These are phyloP conservation scores for Amylocarpus encephaloides DNA, from an alignment of 2,329 filamentous ascomycete species.

Conservation along the genomic window DNA sequence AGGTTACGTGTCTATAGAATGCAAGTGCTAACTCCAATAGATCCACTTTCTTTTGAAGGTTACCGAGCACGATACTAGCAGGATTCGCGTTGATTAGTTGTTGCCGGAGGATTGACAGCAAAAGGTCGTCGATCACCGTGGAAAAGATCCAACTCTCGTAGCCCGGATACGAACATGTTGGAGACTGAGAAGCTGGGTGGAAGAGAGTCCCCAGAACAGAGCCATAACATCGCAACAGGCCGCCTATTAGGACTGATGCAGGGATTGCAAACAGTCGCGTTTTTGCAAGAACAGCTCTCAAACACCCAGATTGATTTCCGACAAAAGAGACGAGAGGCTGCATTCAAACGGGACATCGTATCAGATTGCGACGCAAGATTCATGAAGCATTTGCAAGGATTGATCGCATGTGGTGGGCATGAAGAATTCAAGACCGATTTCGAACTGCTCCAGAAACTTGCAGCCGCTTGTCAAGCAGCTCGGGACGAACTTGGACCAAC, in stretches of 20 bases:
- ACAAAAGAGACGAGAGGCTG: conserved; percentile 21
- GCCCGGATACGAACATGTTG: background rate
- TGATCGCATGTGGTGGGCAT: conserved; percentile 15
- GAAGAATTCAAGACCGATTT: conserved; percentile 8
- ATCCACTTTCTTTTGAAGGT: too few relatives aligned
- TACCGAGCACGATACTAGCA: too few relatives aligned
- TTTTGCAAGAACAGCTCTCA: conserved; percentile 13
- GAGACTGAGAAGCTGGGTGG: background rate
- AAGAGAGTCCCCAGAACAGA: background rate
- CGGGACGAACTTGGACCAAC: conserved; percentile 21
- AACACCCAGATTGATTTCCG: conserved; percentile 17
- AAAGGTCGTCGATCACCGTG: background rate
- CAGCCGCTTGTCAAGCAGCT: conserved; percentile 17
- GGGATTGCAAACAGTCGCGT: conserved; percentile 8
- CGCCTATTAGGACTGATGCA: conserved; percentile 16
- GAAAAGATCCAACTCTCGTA: background rate
- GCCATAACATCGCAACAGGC: conserved; percentile 1
- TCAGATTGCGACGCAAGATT: conserved; percentile 20
- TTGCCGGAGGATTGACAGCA: background rate
- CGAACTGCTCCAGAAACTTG: conserved; percentile 11
- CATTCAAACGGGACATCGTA: conserved; percentile 16
- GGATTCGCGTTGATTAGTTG: too few relatives aligned
- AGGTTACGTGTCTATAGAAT: too few relatives aligned
- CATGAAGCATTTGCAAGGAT: conserved; percentile 22
- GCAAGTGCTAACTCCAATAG: too few relatives aligned